Percentiles rank a stretch among this genome's conserved stretches.
phyloP scores from a whole-genome alignment of 1,284 basidiomycete species.

The Exobasidium cylindrosporum region DNA sequence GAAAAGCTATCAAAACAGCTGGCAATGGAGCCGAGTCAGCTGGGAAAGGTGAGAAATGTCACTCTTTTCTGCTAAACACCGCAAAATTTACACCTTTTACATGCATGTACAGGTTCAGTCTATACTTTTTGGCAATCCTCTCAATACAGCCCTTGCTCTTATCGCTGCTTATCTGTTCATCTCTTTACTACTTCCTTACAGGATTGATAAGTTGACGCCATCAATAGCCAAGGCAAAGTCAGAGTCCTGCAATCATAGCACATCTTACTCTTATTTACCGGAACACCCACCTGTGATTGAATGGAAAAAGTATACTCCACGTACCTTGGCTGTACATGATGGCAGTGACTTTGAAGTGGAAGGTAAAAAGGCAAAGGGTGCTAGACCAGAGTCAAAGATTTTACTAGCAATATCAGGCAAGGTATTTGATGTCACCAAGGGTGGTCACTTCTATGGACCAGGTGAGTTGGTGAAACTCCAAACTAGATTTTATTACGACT shows the following conservation, averaged over 20 bases:
- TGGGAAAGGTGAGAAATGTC: no score
- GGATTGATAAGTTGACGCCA: conserved; percentile 24
- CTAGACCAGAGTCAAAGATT: conserved; percentile 60
- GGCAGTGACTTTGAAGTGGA: conserved; percentile 19
- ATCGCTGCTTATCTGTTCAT: conserved; percentile 32
- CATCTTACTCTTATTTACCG: conserved; percentile 43
- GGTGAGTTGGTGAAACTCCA: conserved; percentile 66
- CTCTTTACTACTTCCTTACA: conserved; percentile 31
- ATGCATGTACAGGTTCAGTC: not conserved
- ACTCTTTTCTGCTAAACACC: no score
- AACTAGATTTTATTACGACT: no score
- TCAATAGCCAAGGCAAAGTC: conserved; percentile 25
- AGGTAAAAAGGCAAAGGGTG: conserved; percentile 5
- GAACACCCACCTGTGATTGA: conserved; percentile 37
- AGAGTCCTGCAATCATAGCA: conserved; percentile 19
- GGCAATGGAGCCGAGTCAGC: no score
- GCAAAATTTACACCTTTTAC: no score
- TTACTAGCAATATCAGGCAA: conserved; percentile 79
- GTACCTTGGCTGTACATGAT: conserved; percentile 47
- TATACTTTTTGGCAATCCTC: conserved; percentile 37
- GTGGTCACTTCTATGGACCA: conserved; percentile 86
- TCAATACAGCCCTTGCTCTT: conserved; percentile 34
- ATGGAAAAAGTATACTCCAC: conserved; percentile 48
- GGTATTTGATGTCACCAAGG: conserved; percentile 86
- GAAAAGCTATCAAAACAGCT: no score